These are phyloP conservation scores for Kazachstania martiniae DNA, from an alignment of 805 yeast species.

Conservation along the genomic window DNA sequence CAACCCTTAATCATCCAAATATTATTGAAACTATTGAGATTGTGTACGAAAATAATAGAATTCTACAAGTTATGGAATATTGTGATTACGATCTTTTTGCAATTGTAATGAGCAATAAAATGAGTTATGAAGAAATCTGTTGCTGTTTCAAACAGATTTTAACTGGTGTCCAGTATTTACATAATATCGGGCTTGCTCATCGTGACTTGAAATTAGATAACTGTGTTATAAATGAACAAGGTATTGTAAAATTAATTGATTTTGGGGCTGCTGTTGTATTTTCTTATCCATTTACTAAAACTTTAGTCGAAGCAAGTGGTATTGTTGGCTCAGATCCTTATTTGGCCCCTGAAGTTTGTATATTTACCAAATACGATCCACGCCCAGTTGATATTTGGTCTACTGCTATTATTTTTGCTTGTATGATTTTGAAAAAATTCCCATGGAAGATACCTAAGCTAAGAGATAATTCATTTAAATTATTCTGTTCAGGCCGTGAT, in stretches of 20 bases:
- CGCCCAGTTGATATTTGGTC: slow-evolving; percentile 94
- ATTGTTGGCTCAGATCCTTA: slow-evolving; percentile 86
- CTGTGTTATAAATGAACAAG: slow-evolving; percentile 74
- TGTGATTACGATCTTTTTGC: slow-evolving; percentile 91
- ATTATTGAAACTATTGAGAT: slow-evolving; percentile 87
- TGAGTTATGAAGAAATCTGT: slow-evolving; percentile 67
- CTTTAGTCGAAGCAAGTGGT: slow-evolving; percentile 66
- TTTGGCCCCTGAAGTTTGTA: slow-evolving; percentile 85
- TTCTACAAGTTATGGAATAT: slow-evolving; percentile 88
- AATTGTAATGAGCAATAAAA: slow-evolving; percentile 85
- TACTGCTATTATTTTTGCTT: slow-evolving; percentile 78
- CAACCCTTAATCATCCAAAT: slow-evolving; percentile 80
- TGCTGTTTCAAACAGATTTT: slow-evolving; percentile 85
- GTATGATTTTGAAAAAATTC: slow-evolving; percentile 84
- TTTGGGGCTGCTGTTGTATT: slow-evolving; percentile 91
- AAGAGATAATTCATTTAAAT: slow-evolving; percentile 70
- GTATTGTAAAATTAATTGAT: slow-evolving; percentile 83
- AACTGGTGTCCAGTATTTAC: slow-evolving; percentile 72
- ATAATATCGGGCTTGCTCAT: slow-evolving; percentile 78
- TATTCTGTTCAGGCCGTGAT: slow-evolving; percentile 65
- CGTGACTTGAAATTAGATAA: slow-evolving; percentile 87
- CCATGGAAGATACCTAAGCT: slow-evolving; percentile 91
- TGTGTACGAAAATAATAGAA: slow-evolving; percentile 76
- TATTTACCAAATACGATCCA: slow-evolving; percentile 75
- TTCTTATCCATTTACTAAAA: slow-evolving; percentile 72